Percentiles rank a stretch among this genome's conserved stretches.
Evolutionary conservation across 495 filamentous ascomycete species (phyloP).

Genomic region (Hypoxylon trugodes): DNA sequence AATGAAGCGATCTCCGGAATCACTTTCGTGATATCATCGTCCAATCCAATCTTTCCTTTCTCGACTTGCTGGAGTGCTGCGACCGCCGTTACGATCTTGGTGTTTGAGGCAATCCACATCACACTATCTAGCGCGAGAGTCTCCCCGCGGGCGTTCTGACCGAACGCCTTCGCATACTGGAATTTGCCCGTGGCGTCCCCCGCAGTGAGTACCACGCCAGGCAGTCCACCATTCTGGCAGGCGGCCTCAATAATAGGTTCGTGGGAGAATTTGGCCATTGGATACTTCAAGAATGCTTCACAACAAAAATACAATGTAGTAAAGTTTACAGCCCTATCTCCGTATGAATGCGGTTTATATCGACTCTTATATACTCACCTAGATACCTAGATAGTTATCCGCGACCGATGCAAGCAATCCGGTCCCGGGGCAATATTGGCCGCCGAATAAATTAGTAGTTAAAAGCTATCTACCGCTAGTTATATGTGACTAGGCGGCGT

Average conservation of each 20-base stretch:
- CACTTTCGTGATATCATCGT: conserved; percentile 40
- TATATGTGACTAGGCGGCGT: no score
- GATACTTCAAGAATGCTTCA: background rate
- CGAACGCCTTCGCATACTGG: conserved; percentile 37
- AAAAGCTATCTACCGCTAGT: no score
- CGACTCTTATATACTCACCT: background rate
- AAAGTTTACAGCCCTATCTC: background rate
- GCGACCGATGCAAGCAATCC: no score
- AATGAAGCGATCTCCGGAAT: conserved; percentile 44
- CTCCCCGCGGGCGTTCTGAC: conserved; percentile 25
- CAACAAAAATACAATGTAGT: background rate
- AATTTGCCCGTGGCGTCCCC: conserved; percentile 38
- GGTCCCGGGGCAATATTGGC: no score
- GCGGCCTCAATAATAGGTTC: conserved; percentile 32
- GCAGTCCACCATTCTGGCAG: conserved; percentile 29
- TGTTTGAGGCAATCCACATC: conserved; percentile 45
- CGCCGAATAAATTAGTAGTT: no score
- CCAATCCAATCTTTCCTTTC: conserved; percentile 40
- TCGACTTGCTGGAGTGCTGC: conserved; percentile 48
- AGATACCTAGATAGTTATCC: no score
- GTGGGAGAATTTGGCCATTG: conserved; percentile 22
- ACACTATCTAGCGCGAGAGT: conserved; percentile 31
- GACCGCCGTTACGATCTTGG: conserved; percentile 49
- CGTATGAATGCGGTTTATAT: background rate
- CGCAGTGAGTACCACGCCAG: conserved; percentile 30